Base-by-base conservation (phyloP, 371 early-diverging fungal species). In the Lichtheimia ramosa region DNA sequence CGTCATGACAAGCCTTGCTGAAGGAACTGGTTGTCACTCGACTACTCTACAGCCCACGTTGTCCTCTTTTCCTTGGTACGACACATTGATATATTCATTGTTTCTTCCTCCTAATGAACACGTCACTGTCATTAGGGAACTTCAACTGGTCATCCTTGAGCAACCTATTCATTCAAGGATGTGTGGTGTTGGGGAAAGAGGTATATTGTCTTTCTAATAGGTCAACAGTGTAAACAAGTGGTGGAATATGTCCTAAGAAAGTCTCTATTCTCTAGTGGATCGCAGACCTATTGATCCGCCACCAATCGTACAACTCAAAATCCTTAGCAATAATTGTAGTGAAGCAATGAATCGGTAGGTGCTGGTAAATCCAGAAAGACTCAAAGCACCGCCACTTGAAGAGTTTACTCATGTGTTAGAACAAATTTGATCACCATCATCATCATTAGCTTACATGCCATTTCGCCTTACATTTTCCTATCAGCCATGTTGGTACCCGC, bases 161-260 rank as follows among this genome's bases (percentile, higher is more conserved):
- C 77, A 81, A 51, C 83, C 83, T 24, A 67, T 71, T 24, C 81
- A 72, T 43, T 81, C 81, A 12, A 62, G 81, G 18, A 74, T 75
- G 68, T 81, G 83, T 54, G 79, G 79, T 48, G 63, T 71, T 41
- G 77, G 75, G 16, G 83, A 83, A 63, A 61, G 71, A 74, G 79
- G 77, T 71, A 64, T 14, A 43, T 20, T 34, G 10, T 34, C 28
- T 28, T 28, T 28, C 34, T 8, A 34, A 8, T n/a, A 10, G 6
- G 25, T 25, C 25, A 25, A 25, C 5, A 25, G 5, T 5, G 5
- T 25, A 25, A 5, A 3, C 25, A 25, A 25, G 25, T 8, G 6
- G 8, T 10, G 34, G 5, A 2, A 34, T 34, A 34, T 4, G 1
- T 34, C 10, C 34, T 8, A 21, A 42, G 8, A 27, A 14, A 8